Percentiles rank a stretch among this genome's conserved stretches.
These are phyloP conservation scores for Podospora anserina DNA, from an alignment of 495 filamentous ascomycete genomes.

Conservation along the genomic window DNA sequence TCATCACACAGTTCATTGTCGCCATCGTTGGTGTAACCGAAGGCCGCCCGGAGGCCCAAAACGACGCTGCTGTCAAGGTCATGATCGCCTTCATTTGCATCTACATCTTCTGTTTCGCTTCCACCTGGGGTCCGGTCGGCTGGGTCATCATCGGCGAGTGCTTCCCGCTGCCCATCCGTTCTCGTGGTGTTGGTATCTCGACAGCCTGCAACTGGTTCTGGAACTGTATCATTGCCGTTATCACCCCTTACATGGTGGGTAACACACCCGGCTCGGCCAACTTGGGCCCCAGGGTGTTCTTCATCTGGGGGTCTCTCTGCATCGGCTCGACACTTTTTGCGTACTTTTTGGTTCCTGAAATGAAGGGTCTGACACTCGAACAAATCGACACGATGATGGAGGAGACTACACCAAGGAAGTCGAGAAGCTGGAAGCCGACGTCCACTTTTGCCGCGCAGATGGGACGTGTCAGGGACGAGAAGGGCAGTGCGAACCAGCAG, in stretches of 20 bases:
- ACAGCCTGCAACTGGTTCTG: constrained; percentile 86
- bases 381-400: constrained; percentile 88
- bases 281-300: constrained; percentile 70
- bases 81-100: constrained; percentile 76
- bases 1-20: constrained; percentile 76
- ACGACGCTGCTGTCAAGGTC: constrained; percentile 59
- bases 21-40: constrained; percentile 66
- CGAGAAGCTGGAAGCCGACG: constrained; percentile 64
- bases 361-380: constrained; percentile 82
- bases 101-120: constrained; percentile 80
- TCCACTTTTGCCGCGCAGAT: constrained; percentile 60
- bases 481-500: background rate
- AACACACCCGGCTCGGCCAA: constrained; percentile 62
- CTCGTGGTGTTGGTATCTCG: constrained; percentile 72
- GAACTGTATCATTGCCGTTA: constrained; percentile 70
- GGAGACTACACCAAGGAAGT: constrained; percentile 65
- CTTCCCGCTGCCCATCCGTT: constrained; percentile 79
- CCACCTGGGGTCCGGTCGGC: constrained; percentile 71
- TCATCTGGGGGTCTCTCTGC: constrained; percentile 71
- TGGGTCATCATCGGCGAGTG: constrained; percentile 86
- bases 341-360: constrained; percentile 79
- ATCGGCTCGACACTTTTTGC: constrained; percentile 60
- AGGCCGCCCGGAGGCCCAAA: constrained; percentile 39
- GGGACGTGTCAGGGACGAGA: constrained; percentile 23
- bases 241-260: constrained; percentile 74